phyloP scores from a whole-genome alignment of 176 grass and related monocot species.

The Poa annua region DNA sequence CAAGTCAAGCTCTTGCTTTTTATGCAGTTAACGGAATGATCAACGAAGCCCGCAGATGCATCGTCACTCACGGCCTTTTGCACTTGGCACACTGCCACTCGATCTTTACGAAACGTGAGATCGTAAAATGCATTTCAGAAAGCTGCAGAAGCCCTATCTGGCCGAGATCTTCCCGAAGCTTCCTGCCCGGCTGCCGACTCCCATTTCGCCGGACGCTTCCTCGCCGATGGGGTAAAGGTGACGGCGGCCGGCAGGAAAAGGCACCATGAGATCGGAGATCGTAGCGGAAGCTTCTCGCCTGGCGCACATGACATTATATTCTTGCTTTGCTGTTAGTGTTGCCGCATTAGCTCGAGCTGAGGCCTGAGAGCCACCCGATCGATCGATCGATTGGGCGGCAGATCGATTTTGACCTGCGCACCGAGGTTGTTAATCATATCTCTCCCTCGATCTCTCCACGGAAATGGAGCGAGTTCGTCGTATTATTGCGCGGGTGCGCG shows the following conservation, averaged over 20 bases:
- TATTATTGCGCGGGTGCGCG: conserved; percentile 33
- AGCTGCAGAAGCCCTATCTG: conserved; percentile 13
- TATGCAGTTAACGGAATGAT: neutral
- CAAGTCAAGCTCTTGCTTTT: conserved; percentile 4
- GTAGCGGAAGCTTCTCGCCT: conserved; percentile 43
- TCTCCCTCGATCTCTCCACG: neutral
- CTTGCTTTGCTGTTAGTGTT: neutral
- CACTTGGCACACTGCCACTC: conserved; percentile 21
- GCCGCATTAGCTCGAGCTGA: conserved; percentile 31
- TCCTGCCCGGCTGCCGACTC: neutral
- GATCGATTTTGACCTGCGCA: conserved; percentile 44
- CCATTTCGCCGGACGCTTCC: conserved; percentile 39
- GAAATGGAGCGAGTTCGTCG: neutral
- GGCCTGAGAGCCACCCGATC: neutral
- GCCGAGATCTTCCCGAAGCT: conserved; percentile 37
- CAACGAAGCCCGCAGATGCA: neutral
- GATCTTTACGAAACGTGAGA: neutral
- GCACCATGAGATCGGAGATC: neutral
- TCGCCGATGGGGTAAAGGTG: conserved; percentile 32
- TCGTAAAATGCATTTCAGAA: conserved; percentile 11
- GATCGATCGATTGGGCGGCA: neutral
- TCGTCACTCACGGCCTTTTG: neutral
- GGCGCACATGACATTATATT: conserved; percentile 10
- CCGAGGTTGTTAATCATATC: conserved; percentile 31
- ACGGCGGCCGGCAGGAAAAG: neutral